Evolutionary conservation across 148 eudicot genomes (phyloP), one percentile per base, ranked within the genome.

Genomic region (Mesembryanthemum crystallinum): DNA sequence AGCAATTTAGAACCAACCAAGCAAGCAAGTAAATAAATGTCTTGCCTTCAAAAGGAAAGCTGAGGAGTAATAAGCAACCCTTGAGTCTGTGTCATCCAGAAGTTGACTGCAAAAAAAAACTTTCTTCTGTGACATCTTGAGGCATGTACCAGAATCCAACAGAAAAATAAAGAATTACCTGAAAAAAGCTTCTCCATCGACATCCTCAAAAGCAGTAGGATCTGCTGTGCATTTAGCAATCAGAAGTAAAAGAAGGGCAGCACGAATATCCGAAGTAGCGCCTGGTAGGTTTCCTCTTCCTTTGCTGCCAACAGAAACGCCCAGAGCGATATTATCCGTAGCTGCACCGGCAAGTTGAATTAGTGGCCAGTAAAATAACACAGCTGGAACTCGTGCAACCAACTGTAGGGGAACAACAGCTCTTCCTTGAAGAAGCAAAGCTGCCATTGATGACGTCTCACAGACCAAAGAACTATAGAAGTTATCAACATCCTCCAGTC

Each of bases 161-260:
- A 20, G 59, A 13, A 13, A 12, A 70, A 42, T 70, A 30, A 74
- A 66, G 67, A 35, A 32, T 66, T 75, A 90, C 98, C 98, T 88
- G 82, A 95, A 95, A 73, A 95, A 95, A 75, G 89, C 92, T 77
- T 95, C 99, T 70, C 98, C 98, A 57, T 92, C 99, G 61, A 95
- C 91, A 43, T 91, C 98, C 76, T 82, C 64, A 69, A 95, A 92
- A 89, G 99, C 92, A 75, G 83, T 74, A 77, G 98, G 91, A 77
- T 95, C 99, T 66, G 92, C 99, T 54, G 99, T 92, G 79, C 99
- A 95, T 86, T 95, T 95, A 74, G 98, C 99, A 77, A 95, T 92
- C 74, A 95, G 82, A 83, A 95, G 96, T 83, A 95, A 84, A 57
- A 95, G 96, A 84, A 95, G 99, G 64, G 98, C 90, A 62, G 99